Conservation (phyloP, 805 yeast genomes). For the Torulaspora quercuum region DNA sequence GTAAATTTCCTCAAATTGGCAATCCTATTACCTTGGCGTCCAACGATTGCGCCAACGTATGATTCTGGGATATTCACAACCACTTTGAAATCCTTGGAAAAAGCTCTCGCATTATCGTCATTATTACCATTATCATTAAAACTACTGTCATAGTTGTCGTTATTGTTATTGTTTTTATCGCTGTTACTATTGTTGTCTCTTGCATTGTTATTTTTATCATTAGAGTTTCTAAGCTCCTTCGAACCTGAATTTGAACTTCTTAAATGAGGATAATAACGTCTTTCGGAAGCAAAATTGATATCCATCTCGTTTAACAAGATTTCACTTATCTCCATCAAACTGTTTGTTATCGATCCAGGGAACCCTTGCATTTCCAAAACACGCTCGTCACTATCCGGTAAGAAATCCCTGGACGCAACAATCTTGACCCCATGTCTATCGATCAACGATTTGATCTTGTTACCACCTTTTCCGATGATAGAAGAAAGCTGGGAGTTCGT, state of each 20-base stretch:
- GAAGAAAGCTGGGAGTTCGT: slow-evolving; percentile 88
- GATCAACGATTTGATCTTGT: slow-evolving; percentile 65
- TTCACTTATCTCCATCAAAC: slow-evolving; percentile 53
- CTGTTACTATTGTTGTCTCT: slow-evolving; percentile 1
- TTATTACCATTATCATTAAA: slow-evolving; percentile 7
- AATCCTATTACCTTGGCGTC: slow-evolving; percentile 79
- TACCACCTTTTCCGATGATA: slow-evolving; percentile 80
- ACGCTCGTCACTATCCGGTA: slow-evolving; percentile 80
- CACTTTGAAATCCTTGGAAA: slow-evolving; percentile 17
- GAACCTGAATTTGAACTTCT: slow-evolving; percentile 7
- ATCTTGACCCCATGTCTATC: slow-evolving; percentile 65
- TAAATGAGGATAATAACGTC: slow-evolving; percentile 66
- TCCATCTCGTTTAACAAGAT: slow-evolving; percentile 29
- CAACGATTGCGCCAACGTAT: slow-evolving; percentile 86
- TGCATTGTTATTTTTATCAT: not conserved
- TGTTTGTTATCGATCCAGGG: slow-evolving; percentile 57
- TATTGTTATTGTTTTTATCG: slow-evolving; percentile 18
- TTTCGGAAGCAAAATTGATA: slow-evolving; percentile 22
- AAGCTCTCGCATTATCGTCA: too few relatives aligned
- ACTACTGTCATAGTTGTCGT: slow-evolving; percentile 3
- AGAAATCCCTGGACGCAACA: slow-evolving; percentile 81
- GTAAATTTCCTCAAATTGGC: slow-evolving; percentile 77
- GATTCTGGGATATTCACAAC: slow-evolving; percentile 58
- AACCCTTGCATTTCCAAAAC: slow-evolving; percentile 83
- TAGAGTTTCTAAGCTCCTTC: slow-evolving; percentile 8